Conservation (phyloP, 148 eudicot genomes). For the Fagopyrum tataricum region DNA sequence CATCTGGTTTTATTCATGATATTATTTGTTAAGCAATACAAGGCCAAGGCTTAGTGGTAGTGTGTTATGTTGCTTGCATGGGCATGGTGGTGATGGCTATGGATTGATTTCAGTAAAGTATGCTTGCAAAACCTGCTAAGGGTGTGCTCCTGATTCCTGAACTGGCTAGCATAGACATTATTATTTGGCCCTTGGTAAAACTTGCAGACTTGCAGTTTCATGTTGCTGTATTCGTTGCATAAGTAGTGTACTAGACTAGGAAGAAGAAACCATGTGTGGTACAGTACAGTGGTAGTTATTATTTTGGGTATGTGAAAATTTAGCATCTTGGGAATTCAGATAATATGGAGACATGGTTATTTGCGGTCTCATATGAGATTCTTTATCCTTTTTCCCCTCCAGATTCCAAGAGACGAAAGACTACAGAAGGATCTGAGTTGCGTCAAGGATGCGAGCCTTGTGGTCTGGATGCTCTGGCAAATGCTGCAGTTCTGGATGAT, state of each 20-base stretch:
- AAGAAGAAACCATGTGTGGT: background rate
- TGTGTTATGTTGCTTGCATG: background rate
- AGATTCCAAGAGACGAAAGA: conserved; percentile 38
- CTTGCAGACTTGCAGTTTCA: background rate
- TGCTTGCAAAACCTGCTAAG: background rate
- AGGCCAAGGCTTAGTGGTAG: background rate
- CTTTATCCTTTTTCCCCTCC: background rate
- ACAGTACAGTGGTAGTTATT: no score
- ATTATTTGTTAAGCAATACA: background rate
- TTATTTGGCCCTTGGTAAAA: background rate
- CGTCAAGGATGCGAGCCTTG: conserved; percentile 54
- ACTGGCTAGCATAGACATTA: background rate
- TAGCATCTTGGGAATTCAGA: background rate
- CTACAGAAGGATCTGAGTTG: conserved; percentile 26
- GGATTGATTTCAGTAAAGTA: background rate
- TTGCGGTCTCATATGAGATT: background rate
- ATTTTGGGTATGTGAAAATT: background rate
- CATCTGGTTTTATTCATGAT: background rate
- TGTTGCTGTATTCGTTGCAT: background rate
- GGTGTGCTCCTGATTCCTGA: background rate
- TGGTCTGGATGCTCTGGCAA: conserved; percentile 82
- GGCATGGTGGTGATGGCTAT: background rate
- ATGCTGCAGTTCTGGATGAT: conserved; percentile 54
- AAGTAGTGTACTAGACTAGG: background rate
- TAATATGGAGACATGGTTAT: background rate